Evolutionary conservation across 2,329 filamentous ascomycete genomes (phyloP).

Genomic region (Diaporthe humulicola): DNA sequence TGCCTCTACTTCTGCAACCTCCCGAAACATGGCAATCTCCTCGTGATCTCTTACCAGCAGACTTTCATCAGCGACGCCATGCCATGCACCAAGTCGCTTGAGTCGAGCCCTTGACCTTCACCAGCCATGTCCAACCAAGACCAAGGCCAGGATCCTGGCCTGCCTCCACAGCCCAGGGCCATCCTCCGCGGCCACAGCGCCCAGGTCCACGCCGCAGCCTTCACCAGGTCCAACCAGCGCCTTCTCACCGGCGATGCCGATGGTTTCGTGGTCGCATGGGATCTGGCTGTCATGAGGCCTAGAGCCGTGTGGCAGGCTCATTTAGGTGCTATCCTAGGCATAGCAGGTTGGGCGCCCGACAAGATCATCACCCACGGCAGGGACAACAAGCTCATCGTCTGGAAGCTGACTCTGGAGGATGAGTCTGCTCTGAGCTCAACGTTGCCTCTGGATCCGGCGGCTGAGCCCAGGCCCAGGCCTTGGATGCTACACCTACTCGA

Average conservation of each 20-base stretch:
- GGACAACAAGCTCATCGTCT: conserved; percentile 88
- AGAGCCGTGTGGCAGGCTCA: conserved; percentile 91
- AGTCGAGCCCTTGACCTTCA: neutral
- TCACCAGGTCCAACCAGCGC: conserved; percentile 79
- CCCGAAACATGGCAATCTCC: conserved; percentile 40
- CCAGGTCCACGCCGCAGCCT: conserved; percentile 82
- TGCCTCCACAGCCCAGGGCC: conserved; percentile 62
- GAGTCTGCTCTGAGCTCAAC: conserved; percentile 75
- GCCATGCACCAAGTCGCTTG: conserved; percentile 22
- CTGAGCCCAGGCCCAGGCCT: conserved; percentile 70
- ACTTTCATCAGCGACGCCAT: neutral
- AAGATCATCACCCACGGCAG: conserved; percentile 92
- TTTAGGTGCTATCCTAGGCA: conserved; percentile 79
- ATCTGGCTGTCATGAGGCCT: conserved; percentile 83
- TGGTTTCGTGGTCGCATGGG: conserved; percentile 90
- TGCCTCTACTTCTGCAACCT: conserved; percentile 9
- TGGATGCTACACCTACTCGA: conserved; percentile 88
- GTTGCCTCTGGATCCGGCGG: conserved; percentile 77
- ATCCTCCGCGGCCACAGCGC: conserved; percentile 89
- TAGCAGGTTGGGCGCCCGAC: conserved; percentile 78
- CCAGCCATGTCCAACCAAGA: conserved; percentile 45
- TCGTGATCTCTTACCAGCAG: conserved; percentile 25
- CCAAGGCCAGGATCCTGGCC: conserved; percentile 12
- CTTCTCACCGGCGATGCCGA: conserved; percentile 91
- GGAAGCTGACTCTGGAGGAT: conserved; percentile 76